Evolutionary conservation across 2,329 filamentous ascomycete species (phyloP).

Genomic region (Elsinoe necatrix): DNA sequence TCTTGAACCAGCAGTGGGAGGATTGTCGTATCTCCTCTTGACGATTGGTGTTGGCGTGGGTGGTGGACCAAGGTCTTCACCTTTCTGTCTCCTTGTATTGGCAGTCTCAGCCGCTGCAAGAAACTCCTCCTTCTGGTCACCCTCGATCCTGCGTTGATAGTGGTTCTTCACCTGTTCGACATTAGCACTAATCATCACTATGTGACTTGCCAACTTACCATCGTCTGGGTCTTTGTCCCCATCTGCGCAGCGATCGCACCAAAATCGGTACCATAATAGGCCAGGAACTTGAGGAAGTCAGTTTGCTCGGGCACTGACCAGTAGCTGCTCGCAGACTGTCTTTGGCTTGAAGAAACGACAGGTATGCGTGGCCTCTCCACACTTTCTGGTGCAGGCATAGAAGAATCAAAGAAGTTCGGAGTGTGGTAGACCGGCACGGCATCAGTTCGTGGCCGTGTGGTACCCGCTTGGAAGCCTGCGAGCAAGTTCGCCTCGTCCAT

Average conservation of each 20-base stretch:
- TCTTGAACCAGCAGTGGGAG: slow-evolving; percentile 31
- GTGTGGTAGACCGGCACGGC: slow-evolving; percentile 16
- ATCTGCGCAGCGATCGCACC: slow-evolving; percentile 65
- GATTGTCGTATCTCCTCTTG: slow-evolving; percentile 41
- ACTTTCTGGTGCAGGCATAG: slow-evolving; percentile 4
- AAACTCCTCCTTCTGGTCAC: slow-evolving; percentile 35
- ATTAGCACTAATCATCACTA: not conserved
- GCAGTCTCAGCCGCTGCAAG: slow-evolving; percentile 35
- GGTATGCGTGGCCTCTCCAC: slow-evolving; percentile 15
- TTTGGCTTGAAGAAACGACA: slow-evolving; percentile 20
- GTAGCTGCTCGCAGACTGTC: slow-evolving; percentile 55
- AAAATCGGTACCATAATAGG: slow-evolving; percentile 73
- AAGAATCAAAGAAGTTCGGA: slow-evolving; percentile 14
- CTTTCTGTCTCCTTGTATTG: slow-evolving; percentile 34
- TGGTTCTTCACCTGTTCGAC: slow-evolving; percentile 38
- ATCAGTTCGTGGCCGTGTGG: slow-evolving; percentile 12
- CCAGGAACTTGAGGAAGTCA: slow-evolving; percentile 65
- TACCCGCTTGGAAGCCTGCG: slow-evolving; percentile 24
- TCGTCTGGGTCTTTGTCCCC: slow-evolving; percentile 77
- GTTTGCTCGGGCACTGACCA: slow-evolving; percentile 77
- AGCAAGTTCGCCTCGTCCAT: slow-evolving; percentile 30
- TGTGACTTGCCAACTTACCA: slow-evolving; percentile 49
- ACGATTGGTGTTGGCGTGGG: slow-evolving; percentile 41
- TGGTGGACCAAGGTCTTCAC: slow-evolving; percentile 40
- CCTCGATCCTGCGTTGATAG: slow-evolving; percentile 39